Base-by-base conservation (phyloP, 345 rosid genomes). In the Brassica cretica region DNA sequence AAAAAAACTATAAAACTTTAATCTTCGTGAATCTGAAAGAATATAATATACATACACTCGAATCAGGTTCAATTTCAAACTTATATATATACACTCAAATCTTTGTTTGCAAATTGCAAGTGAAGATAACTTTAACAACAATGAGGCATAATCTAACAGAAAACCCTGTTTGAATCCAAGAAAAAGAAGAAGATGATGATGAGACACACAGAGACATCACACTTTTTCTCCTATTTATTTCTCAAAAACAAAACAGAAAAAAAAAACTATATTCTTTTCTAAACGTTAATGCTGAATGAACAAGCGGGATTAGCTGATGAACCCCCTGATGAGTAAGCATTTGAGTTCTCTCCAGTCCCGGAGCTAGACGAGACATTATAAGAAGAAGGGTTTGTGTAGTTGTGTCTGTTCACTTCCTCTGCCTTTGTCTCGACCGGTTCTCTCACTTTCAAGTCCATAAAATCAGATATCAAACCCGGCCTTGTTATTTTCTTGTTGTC, bases 391-490 rank as follows among this genome's bases (percentile, higher is more conserved):
- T 73, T 79, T 62, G 64, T 44, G 77, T 58, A 78, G 76, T 24
- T 80, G 8, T 59, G 67, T 60, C n/a, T 76, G 27, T 71, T 76
- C 71, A 41, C 79, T 64, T 75, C 55, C 55, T 32, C 79, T 32
- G 76, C 2, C 37, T 61, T 72, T 63, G 78, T 16, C 25, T 78
- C 74, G 2, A 67, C 67, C 3, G 87, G 78, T 67, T 56, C 82
- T 81, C 84, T 83, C 44, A 89, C 88, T 86, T 87, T 88, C 78
- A 91, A 83, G 79, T 91, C 97, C 97, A 88, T 87, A 85, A 91
- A 87, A 76, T 91, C 97, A 4, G 94, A 83, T 8, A 91, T 88
- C 61, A 91, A 80, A 19, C 91, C 97, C 5, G 97, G 97, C 80
- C 85, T 88, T 55, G 82, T 59, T 77, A 91, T 87, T 75, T 74